Conservation (phyloP, 169 alveolate genomes). For the Cyclospora cayetanensis region DNA sequence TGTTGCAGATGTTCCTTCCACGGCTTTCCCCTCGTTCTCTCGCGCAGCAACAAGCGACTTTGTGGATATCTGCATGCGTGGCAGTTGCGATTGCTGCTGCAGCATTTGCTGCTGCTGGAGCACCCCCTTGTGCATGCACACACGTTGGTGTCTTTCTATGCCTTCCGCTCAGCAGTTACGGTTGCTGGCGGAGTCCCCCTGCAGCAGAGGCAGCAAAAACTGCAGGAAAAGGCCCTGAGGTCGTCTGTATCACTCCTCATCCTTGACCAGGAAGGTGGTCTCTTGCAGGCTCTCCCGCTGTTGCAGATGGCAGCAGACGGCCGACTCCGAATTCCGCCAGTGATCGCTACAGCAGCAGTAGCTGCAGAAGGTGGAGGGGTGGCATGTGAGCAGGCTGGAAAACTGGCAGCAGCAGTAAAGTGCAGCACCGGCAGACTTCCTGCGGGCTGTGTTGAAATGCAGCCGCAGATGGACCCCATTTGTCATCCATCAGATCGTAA, state of each 20-base stretch:
- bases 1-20: conserved; percentile 22
- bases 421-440: neutral
- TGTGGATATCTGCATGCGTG: conserved; percentile 44
- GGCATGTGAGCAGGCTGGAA: neutral
- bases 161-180: conserved; percentile 12
- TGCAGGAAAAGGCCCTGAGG: conserved; percentile 12
- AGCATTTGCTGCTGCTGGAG: conserved; percentile 53
- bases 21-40: conserved; percentile 23
- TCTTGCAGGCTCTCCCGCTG: conserved; percentile 16
- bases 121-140: conserved; percentile 67
- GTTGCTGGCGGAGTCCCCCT: neutral
- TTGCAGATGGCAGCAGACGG: conserved; percentile 32
- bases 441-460: neutral
- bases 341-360: neutral
- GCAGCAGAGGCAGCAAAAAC: conserved; percentile 14
- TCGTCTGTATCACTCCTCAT: conserved; percentile 10
- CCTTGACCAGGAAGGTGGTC: neutral
- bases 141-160: conserved; percentile 49
- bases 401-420: neutral
- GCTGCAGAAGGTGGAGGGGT: neutral
- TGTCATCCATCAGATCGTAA: neutral
- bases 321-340: neutral
- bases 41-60: conserved; percentile 37
- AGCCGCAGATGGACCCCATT: neutral
- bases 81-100: conserved; percentile 51